Evolutionary conservation across 2,329 filamentous ascomycete genomes (phyloP).

Genomic region (Cryphonectria carpinicola): DNA sequence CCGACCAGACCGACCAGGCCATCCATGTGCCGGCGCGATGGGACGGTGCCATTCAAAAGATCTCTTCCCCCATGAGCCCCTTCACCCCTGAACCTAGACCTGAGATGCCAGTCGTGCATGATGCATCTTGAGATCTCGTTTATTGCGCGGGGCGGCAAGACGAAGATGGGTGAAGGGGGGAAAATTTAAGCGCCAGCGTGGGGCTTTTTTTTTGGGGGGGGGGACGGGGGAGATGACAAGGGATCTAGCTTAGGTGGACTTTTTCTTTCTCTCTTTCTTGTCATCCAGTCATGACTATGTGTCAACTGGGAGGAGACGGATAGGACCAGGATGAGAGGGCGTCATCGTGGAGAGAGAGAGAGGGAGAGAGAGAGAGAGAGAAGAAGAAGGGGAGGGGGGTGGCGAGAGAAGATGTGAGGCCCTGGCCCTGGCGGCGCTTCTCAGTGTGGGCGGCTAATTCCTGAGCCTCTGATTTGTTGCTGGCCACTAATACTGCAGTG

Average conservation of each 20-base stretch:
- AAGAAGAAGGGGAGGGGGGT: background rate
- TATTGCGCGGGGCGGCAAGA: conserved; percentile 10
- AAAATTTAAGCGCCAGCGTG: conserved; percentile 8
- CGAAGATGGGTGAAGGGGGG: conserved; percentile 11
- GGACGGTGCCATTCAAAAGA: conserved; percentile 9
- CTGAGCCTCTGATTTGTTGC: conserved; percentile 24
- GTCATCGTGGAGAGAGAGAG: conserved; percentile 9
- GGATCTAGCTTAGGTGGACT: background rate
- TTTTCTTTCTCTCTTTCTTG: background rate
- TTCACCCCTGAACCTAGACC: background rate
- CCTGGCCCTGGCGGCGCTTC: conserved; percentile 21
- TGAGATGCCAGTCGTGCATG: conserved; percentile 10
- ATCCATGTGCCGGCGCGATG: conserved; percentile 12
- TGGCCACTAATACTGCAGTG: background rate
- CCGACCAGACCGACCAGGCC: background rate
- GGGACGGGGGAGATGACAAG: background rate
- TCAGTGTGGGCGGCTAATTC: conserved; percentile 28
- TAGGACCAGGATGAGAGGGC: background rate
- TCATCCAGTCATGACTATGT: background rate
- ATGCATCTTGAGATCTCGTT: conserved; percentile 24
- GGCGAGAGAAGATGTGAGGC: conserved; percentile 13
- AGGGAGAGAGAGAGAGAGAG: too few relatives aligned
- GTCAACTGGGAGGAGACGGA: too few relatives aligned
- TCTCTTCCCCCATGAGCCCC: background rate
- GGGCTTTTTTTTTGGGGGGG: background rate